phyloP scores from a whole-genome alignment of 2,329 filamentous ascomycete genomes.

The Verticillium dahliae region DNA sequence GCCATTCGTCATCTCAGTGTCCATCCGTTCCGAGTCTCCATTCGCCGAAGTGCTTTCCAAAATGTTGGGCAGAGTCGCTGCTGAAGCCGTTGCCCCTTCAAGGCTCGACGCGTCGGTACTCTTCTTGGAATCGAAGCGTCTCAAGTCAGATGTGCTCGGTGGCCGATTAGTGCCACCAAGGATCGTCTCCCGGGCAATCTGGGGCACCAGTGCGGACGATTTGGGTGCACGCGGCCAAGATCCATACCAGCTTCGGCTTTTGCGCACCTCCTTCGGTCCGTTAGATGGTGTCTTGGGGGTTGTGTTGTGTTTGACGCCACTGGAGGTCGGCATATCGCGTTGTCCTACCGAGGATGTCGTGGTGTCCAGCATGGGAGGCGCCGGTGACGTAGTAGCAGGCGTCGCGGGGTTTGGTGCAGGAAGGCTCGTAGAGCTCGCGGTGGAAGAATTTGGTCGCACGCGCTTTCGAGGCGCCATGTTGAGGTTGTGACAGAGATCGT shows the following conservation, averaged over 20 bases:
- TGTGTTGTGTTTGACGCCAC: background rate
- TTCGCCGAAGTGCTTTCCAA: slow-evolving; percentile 14
- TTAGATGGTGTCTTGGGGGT: background rate
- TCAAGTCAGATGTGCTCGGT: slow-evolving; percentile 38
- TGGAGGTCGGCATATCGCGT: background rate
- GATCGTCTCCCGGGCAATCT: slow-evolving; percentile 55
- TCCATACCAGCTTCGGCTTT: slow-evolving; percentile 56
- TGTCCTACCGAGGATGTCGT: background rate
- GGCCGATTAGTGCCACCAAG: slow-evolving; percentile 47
- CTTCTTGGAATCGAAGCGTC: slow-evolving; percentile 42
- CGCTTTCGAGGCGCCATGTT: slow-evolving; percentile 36
- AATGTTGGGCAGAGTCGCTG: slow-evolving; percentile 20
- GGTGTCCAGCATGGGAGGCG: slow-evolving; percentile 10
- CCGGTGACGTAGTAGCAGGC: slow-evolving; percentile 13
- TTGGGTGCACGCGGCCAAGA: slow-evolving; percentile 53
- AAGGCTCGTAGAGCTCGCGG: slow-evolving; percentile 12
- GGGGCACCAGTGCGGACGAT: slow-evolving; percentile 48
- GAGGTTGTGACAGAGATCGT: slow-evolving; percentile 37
- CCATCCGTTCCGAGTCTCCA: background rate
- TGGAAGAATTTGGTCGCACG: slow-evolving; percentile 25
- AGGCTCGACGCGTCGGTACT: slow-evolving; percentile 20
- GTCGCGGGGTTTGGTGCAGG: slow-evolving; percentile 9
- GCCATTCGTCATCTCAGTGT: background rate
- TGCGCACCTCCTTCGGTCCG: slow-evolving; percentile 18
- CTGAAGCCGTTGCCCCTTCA: slow-evolving; percentile 20